These are phyloP conservation scores for Anastatica hierochuntica DNA, from an alignment of 345 rosid species.

Conservation along the genomic window DNA sequence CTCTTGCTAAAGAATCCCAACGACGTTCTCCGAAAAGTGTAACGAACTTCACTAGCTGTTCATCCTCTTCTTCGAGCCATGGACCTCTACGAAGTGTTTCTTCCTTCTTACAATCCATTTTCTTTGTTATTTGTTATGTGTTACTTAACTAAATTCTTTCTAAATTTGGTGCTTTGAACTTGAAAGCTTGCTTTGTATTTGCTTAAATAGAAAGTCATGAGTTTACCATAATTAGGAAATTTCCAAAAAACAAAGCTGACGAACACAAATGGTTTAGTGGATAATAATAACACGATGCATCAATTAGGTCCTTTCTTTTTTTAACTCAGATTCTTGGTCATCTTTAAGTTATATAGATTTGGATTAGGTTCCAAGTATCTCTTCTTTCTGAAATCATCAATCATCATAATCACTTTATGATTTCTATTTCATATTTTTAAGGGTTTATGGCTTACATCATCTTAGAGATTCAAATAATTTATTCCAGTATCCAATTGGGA, in stretches of 20 bases:
- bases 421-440: neutral
- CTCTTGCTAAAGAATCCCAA: conserved; percentile 59
- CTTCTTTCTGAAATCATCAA: neutral
- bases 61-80: conserved; percentile 63
- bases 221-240: conserved; percentile 26
- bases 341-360: conserved; percentile 17
- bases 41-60: conserved; percentile 32
- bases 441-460: conserved; percentile 15
- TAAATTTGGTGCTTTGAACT: neutral
- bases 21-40: conserved; percentile 45
- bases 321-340: conserved; percentile 14
- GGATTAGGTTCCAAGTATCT: conserved; percentile 23
- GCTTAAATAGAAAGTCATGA: conserved; percentile 23
- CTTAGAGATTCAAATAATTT: neutral
- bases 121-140: no score
- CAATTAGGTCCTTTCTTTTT: conserved; percentile 23
- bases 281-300: conserved; percentile 22
- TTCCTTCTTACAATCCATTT: conserved; percentile 25
- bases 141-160: neutral
- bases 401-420: conserved; percentile 11
- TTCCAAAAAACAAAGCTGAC: conserved; percentile 16
- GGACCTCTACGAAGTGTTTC: conserved; percentile 43
- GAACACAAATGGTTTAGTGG: conserved; percentile 17
- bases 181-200: conserved; percentile 7
- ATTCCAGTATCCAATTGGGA: neutral